Evolutionary conservation across 2,329 filamentous ascomycete species (phyloP), one percentile per base, ranked within the genome.

Genomic region (Paramyrothecium sp.): DNA sequence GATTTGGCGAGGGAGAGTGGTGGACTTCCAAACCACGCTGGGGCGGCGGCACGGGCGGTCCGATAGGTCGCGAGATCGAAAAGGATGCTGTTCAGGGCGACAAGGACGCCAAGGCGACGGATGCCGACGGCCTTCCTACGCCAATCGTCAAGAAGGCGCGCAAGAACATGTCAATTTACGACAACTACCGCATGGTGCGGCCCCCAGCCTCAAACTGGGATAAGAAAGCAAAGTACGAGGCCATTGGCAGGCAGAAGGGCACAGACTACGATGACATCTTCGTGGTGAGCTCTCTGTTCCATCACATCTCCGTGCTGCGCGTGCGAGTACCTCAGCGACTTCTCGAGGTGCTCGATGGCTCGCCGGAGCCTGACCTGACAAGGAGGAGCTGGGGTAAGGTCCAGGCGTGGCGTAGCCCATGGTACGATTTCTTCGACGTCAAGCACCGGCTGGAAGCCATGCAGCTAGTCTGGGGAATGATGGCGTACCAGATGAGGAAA

Each of bases 11-110:
- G 54, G 81, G 76, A 19, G 74, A 81, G 58, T 89, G 86, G 86
- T 89, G 86, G 86, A 78, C 84, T 1, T 80, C 77, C 8, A 79
- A 78, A 63, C 81, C 77, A 34, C 80, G 86, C 56, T 89, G 86
- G 86, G 86, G 86, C 54, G 86, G 86, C 51, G 85, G 84, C 3
- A 66, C 80, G 10, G 86, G 86, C 33, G 86, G 86, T 0, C 82
- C 84, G 3, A 87, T 88, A 60, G 86, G 86, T 2, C 78, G 82
- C 23, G 86, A 89, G 69, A 73, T 83, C 33, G 82, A 85, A 49
- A 75, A 75, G 47, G 78, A 81, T 58, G 67, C 73, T 11, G 63
- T 77, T 23, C 64, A 77, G 13, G 78, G 77, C 20, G 80, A 83
- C 60, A 81, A 79, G 65, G 78, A 81, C 54, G 69, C 69, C 48